Base-by-base conservation (phyloP, 2,329 filamentous ascomycete genomes). In the Neofusicoccum sp. region DNA sequence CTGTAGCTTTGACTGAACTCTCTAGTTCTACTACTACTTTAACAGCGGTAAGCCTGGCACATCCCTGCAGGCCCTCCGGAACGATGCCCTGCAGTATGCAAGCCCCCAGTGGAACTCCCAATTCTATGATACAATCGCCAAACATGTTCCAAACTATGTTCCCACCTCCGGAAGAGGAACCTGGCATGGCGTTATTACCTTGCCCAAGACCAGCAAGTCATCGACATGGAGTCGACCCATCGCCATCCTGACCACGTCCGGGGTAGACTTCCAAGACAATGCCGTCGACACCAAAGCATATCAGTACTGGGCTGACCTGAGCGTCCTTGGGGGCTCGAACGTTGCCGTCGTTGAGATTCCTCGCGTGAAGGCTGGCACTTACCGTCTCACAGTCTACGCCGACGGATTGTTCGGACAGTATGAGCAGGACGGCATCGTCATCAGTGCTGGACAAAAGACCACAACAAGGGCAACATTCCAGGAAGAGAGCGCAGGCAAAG, bases 51-150 rank as follows among this genome's bases (percentile, higher is more conserved):
- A 76, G 1, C 71, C 76, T 0, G 77, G 78, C 6, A 75, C 78
- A 1, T 71, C 76, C 4, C 74, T 85, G 45, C 69, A 80, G 20
- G 74, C 75, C 1, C 77, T 86, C 2, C 77, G 82, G 24, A 72
- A 75, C 9, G 86, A 88, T 59, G 86, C 86, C 1, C 74, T 76
- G 16, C 73, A 78, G 62, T 80, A 79, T 62, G 82, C 80, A 7
- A 73, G 77, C 38, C 79, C 81, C 0, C 73, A 73, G 47, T 87
- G 84, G 84, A 84, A 85, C 53, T 71, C 76, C 3, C 30, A 12
- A 4, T 88, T 88, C 70, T 88, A 88, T 71, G 85, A 88, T 66
- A 79, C 80, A 1, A 87, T 89, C 54, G 83, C 85, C 6, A 70
- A 80, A 34, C 76, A 85, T 58, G 82, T 88, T 0, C 79, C 84